Conservation (phyloP, 768 basidiomycete genomes). For the Xerocomus potaroensis region DNA sequence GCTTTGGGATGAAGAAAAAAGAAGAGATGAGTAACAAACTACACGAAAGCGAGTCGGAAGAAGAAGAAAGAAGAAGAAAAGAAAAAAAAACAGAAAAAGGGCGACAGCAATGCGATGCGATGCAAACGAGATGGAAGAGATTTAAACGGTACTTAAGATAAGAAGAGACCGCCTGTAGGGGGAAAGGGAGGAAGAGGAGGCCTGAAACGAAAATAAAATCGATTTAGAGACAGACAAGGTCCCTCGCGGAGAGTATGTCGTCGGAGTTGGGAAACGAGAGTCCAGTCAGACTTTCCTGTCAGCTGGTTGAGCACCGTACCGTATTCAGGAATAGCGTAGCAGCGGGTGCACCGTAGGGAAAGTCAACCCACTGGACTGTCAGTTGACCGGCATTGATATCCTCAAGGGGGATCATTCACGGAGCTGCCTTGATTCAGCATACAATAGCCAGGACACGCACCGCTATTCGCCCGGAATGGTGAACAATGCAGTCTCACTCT, state of each 20-base stretch:
- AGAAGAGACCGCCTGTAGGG: slow-evolving; percentile 10
- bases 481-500: slow-evolving; percentile 24
- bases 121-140: slow-evolving; percentile 25
- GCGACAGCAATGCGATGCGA: slow-evolving; percentile 35
- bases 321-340: too few species aligned
- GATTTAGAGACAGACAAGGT: slow-evolving; percentile 22
- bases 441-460: slow-evolving; percentile 25
- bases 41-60: slow-evolving; percentile 28
- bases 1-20: slow-evolving; percentile 23
- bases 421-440: slow-evolving; percentile 17
- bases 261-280: slow-evolving; percentile 33
- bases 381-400: too few species aligned
- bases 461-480: slow-evolving; percentile 20
- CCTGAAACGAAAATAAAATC: slow-evolving; percentile 28
- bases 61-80: too few species aligned
- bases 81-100: slow-evolving; percentile 18
- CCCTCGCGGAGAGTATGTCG: slow-evolving; percentile 31
- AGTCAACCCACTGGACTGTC: too few species aligned
- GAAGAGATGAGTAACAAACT: slow-evolving; percentile 27
- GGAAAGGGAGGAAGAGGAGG: slow-evolving; percentile 12
- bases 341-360: too few species aligned
- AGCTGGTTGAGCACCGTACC: too few species aligned
- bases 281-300: too few species aligned
- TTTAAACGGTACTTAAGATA: slow-evolving; percentile 34
- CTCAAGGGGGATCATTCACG: slow-evolving; percentile 1